Percentiles rank a stretch among this genome's conserved stretches.
Conservation (phyloP, 1,139 yeast genomes). For the Yamadazyma aaseri region DNA sequence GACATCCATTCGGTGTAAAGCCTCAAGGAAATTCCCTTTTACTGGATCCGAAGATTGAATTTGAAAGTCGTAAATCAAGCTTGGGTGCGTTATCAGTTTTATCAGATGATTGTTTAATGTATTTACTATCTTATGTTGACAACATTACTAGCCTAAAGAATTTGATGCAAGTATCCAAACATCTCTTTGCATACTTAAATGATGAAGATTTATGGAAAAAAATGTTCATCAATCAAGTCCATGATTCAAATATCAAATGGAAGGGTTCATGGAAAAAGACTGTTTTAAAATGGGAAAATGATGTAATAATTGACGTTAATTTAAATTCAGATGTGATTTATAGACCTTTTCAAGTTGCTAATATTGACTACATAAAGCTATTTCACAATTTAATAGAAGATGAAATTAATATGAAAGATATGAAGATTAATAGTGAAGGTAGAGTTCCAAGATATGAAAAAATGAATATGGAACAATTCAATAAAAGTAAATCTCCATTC, state of each 20-base stretch:
- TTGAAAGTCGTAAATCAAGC: constrained; percentile 23
- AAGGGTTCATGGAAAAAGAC: constrained; percentile 77
- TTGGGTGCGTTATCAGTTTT: constrained; percentile 56
- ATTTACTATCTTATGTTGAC: constrained; percentile 44
- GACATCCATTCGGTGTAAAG: constrained; percentile 72
- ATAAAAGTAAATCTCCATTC: constrained; percentile 58
- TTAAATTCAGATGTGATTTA: constrained; percentile 62
- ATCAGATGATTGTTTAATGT: constrained; percentile 59
- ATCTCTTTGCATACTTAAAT: constrained; percentile 67
- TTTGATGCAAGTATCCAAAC: constrained; percentile 58
- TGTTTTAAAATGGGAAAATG: constrained; percentile 39
- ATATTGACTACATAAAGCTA: constrained; percentile 54
- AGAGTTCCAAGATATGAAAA: constrained; percentile 50
- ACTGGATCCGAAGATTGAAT: constrained; percentile 17
- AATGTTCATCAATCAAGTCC: constrained; percentile 35
- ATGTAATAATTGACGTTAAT: constrained; percentile 29
- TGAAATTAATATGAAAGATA: constrained; percentile 28
- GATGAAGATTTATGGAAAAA: constrained; percentile 81
- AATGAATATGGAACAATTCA: constrained; percentile 41
- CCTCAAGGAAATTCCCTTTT: constrained; percentile 65
- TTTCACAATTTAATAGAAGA: constrained; percentile 50
- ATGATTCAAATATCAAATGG: constrained; percentile 44
- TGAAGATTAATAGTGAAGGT: constrained; percentile 24
- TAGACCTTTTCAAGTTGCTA: constrained; percentile 78
- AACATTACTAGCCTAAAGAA: constrained; percentile 45